Base-by-base conservation (phyloP, 164 flowering plant species). In the Santalum album region DNA sequence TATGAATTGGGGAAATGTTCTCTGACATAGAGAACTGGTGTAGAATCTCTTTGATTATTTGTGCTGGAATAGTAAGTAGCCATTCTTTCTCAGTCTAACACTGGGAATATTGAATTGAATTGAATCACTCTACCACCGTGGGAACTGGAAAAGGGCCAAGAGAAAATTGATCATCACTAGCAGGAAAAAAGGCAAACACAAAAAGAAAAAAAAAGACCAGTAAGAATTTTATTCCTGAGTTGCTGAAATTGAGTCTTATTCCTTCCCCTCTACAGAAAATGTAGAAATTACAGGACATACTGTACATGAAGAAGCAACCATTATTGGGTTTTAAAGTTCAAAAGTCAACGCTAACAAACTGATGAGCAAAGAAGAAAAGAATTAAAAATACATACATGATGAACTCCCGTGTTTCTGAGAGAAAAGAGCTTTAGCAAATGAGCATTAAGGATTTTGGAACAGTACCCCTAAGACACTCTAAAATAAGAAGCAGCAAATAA, bases 21-120 rank as follows among this genome's bases (percentile, higher is more conserved):
- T 54, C 84, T 77, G 24, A 69, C 44, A 63, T 82, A 79, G 20
- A 75, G 65, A 62, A 68, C 63, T 16, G 85, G 80, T 27, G 68
- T 62, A 7, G 72, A 62, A 27, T 80, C 88, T 62, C 81, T 70
- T 66, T 81, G 91, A 51, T 75, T 69, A 56, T 66, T 79, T 12
- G 89, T 72, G 70, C 62, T 72, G 12, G 84, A 57, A 66, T 67
- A 86, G 59, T 71, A 84, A 55, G 98, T 73, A 35, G 88, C 88
- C 98, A 91, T 89, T 43, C 12, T 53, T 56, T 23, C 36, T 45
- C 54, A 38, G 16, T 38, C 17, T 9, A 12, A 11, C 4, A 3
- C 34, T 29, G 34, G 34, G 34, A 29, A 29, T 29, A 3, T 29
- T 14, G 4, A 38, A 38, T 32, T 32, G 36, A 32, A 32, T 10